Conservation (phyloP, 768 basidiomycete genomes). For the Mycena kentingensis region DNA sequence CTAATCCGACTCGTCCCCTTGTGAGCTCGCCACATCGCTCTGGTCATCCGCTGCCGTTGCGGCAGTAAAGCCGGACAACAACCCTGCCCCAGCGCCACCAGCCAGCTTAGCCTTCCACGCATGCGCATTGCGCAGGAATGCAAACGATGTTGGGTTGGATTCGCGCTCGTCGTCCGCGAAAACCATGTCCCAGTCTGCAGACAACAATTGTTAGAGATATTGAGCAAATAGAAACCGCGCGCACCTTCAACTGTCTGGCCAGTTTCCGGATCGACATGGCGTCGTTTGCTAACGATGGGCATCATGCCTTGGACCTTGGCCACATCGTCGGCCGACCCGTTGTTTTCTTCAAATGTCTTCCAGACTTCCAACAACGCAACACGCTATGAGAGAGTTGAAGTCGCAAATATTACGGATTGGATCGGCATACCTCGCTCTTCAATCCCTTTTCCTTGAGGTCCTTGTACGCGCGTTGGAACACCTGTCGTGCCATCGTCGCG, state of each 20-base stretch:
- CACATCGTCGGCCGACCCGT: slow-evolving; percentile 73
- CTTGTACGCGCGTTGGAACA: slow-evolving; percentile 87
- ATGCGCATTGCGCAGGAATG: slow-evolving; percentile 94
- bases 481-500: slow-evolving; percentile 63
- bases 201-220: slow-evolving; percentile 2
- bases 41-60: slow-evolving; percentile 38
- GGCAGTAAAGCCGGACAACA: slow-evolving; percentile 49
- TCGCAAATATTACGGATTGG: background rate
- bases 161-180: slow-evolving; percentile 97
- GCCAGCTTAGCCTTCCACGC: slow-evolving; percentile 70
- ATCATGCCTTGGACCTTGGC: slow-evolving; percentile 89
- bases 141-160: slow-evolving; percentile 90
- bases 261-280: slow-evolving; percentile 81
- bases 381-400: slow-evolving; percentile 51
- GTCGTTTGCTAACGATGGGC: slow-evolving; percentile 86
- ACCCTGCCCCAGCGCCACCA: slow-evolving; percentile 31
- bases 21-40: slow-evolving; percentile 60
- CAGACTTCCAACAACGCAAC: slow-evolving; percentile 91
- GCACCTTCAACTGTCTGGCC: slow-evolving; percentile 86
- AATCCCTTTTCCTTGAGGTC: slow-evolving; percentile 79
- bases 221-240: background rate
- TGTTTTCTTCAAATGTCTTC: slow-evolving; percentile 88
- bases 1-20: slow-evolving; percentile 39
- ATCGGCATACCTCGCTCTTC: slow-evolving; percentile 78
- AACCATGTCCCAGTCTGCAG: slow-evolving; percentile 87